phyloP scores from a whole-genome alignment of 169 alveolate genomes.

The Plasmodium chabaudi region DNA sequence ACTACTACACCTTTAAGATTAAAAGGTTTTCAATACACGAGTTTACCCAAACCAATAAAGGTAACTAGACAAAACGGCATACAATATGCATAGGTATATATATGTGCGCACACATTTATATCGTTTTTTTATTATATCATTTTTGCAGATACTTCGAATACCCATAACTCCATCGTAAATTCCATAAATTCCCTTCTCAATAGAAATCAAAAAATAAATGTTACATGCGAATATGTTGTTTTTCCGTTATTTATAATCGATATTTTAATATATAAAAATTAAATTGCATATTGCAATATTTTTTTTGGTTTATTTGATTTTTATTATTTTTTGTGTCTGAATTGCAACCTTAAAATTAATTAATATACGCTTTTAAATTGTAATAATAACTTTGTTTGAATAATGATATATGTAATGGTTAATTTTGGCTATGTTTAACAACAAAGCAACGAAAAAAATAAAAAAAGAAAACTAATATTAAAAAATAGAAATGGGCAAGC shows the following conservation, averaged over 20 bases:
- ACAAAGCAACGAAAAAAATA: constrained; percentile 5
- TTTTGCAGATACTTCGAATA: constrained; percentile 40
- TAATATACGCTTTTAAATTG: constrained; percentile 11
- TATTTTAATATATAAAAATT: constrained; percentile 34
- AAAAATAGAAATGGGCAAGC: neutral
- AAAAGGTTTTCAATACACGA: constrained; percentile 33
- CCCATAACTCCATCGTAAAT: constrained; percentile 35
- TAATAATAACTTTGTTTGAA: neutral
- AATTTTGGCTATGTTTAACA: no score
- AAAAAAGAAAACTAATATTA: constrained; percentile 2
- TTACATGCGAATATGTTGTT: constrained; percentile 44
- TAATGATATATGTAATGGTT: neutral
- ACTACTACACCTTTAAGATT: constrained; percentile 44
- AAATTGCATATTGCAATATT: neutral
- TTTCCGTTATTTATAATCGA: constrained; percentile 74
- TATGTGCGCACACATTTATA: neutral
- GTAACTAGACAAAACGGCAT: neutral
- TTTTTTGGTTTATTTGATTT: constrained; percentile 11
- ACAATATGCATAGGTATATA: neutral
- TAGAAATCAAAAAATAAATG: constrained; percentile 9
- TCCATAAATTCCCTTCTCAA: constrained; percentile 32
- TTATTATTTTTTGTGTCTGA: constrained; percentile 25
- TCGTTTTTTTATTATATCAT: neutral
- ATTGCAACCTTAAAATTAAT: constrained; percentile 8
- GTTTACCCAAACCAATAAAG: constrained; percentile 66